Evolutionary conservation across 2,329 filamentous ascomycete genomes (phyloP), one percentile per base, ranked within the genome.

Genomic region (Aspergillus pseudoterreus): DNA sequence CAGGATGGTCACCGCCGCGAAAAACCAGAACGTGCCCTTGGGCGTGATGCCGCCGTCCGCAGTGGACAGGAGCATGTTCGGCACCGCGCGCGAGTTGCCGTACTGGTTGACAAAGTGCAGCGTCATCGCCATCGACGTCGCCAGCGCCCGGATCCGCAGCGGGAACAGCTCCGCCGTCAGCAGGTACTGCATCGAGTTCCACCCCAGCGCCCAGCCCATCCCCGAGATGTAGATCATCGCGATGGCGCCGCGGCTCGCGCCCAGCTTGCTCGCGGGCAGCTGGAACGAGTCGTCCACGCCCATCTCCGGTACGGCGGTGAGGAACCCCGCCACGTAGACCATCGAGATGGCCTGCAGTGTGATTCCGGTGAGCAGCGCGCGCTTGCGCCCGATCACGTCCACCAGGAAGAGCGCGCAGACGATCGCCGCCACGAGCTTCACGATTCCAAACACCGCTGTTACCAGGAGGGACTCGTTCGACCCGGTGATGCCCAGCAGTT

Each of bases 21-120:
- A 92, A 72, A 85, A 88, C 80, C 86, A 85, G 75, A 92, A 92
- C 0, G 88, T 91, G 0, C 88, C 88, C 53, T 79, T 82, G 22
- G 73, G 74, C 0, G 73, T 75, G 65, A 82, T 75, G 24, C 71
- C 70, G 8, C 69, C 70, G 4, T 63, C 42, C 0, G 53, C 44
- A 12, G 55, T 53, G 2, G 57, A 50, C 1, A 91, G 75, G 42
- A 92, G 80, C 86, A 91, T 89, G 57, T 83, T 82, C 1, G 87
- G 88, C 0, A 90, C 84, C 0, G 88, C 86, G 33, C 88, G 84
- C 1, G 83, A 80, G 73, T 88, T 90, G 22, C 87, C 88, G 65
- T 89, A 91, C 69, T 90, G 86, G 69, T 89, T 89, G 53, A 81
- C 84, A 64, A 91, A 91, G 69, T 92, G 87, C 53, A 90, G 79